phyloP scores from a whole-genome alignment of 2,329 filamentous ascomycete species.

The Cladophialophora bantiana region DNA sequence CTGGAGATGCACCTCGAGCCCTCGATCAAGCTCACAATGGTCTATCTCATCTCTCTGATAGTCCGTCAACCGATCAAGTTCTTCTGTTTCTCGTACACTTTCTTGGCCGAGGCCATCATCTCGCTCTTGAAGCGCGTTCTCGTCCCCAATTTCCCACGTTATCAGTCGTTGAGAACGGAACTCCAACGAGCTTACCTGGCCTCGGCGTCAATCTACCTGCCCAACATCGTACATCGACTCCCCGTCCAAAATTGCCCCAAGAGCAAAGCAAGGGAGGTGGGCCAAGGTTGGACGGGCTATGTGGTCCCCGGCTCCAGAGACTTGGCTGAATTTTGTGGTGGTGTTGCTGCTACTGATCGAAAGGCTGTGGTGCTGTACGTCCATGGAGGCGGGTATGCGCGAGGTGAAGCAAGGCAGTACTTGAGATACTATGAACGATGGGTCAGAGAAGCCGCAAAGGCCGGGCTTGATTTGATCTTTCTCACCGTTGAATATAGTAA shows the following conservation, averaged over 20 bases:
- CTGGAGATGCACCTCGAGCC: too few species aligned
- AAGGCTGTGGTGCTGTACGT: constrained; percentile 17
- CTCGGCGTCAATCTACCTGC: constrained; percentile 4
- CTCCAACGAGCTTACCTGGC: constrained; percentile 21
- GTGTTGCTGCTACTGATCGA: background rate
- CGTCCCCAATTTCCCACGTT: constrained; percentile 18
- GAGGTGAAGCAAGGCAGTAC: constrained; percentile 28
- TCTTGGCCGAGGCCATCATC: too few species aligned
- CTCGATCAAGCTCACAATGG: too few species aligned
- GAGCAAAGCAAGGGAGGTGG: constrained; percentile 14
- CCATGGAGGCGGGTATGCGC: constrained; percentile 25
- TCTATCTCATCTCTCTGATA: too few species aligned
- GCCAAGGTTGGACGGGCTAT: constrained; percentile 42
- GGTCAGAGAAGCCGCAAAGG: constrained; percentile 2
- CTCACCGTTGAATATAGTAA: constrained; percentile 23
- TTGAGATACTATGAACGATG: constrained; percentile 26
- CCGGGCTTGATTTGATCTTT: constrained; percentile 14
- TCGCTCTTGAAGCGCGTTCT: constrained; percentile 4
- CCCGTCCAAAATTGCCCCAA: background rate
- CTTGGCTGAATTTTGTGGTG: background rate
- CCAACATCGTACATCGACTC: constrained; percentile 17
- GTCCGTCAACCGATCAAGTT: too few species aligned
- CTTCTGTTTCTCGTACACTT: too few species aligned
- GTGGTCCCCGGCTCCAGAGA: constrained; percentile 14
- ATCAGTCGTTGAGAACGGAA: constrained; percentile 18